Base-by-base conservation (phyloP, 345 rosid genomes). In the Sisymbrium irio region DNA sequence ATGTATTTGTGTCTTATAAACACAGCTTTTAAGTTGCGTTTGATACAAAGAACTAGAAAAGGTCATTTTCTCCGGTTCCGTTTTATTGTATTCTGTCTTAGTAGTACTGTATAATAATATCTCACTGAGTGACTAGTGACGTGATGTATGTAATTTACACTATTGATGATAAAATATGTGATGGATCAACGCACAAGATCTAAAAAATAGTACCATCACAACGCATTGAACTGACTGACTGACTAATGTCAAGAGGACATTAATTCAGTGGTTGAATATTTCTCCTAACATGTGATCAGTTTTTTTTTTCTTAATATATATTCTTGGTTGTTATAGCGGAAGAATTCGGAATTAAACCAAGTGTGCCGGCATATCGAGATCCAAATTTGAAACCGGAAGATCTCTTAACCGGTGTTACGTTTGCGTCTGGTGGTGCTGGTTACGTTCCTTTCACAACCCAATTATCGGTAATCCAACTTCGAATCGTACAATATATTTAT, bases 401-500 rank as follows among this genome's bases (percentile, higher is more conserved):
- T 39, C 90, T 90, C 10, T 66, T 80, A 4, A 88, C 87, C 6
- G 93, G 93, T 7, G 96, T 90, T 10, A 83, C 84, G 57, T 89
- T 89, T 55, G 95, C 95, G 33, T 89, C 95, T 0, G 88, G 87
- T 51, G 89, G 56, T 20, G 3, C 78, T 39, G 95, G 95, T 51
- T 89, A 76, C 28, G 84, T 84, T 75, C 84, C 87, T 65, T 73
- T 87, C 44, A 83, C 95, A 7, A 2, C 85, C 11, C 19, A 79
- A 67, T 0, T 78, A 51, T 60, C 59, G 65, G 90, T 87, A 83
- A 12, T 37, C 41, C 33, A 51, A 50, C n/a, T 15, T 32, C 0
- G 11, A 54, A 9, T 11, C 18, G 37, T 37, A 49, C 10, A 15
- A 0, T 55, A 47, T 60, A n/a, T n/a, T n/a, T n/a, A 47, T 14